Percentiles rank a stretch among this genome's conserved stretches.
phyloP scores from a whole-genome alignment of 805 yeast genomes.

The Nakazawaea ernobii region DNA sequence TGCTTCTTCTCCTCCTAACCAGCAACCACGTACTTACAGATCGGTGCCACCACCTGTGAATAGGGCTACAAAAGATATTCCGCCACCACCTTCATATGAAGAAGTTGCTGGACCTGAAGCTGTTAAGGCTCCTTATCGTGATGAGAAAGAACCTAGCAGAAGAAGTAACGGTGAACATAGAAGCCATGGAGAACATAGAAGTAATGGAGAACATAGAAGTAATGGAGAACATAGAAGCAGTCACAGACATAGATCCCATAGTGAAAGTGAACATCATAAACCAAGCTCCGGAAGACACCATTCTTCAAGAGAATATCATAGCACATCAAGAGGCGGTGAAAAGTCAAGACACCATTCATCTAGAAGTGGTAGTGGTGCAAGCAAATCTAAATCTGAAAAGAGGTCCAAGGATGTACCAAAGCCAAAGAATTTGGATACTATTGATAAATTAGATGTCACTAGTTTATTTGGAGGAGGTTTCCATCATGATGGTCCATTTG shows the following conservation, averaged over 20 bases:
- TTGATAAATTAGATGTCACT: constrained; percentile 93
- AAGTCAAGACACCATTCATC: constrained; percentile 24
- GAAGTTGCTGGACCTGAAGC: constrained; percentile 55
- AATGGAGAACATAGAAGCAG: constrained; percentile 10
- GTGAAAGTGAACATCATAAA: constrained; percentile 11
- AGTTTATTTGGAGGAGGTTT: constrained; percentile 90
- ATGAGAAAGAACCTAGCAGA: constrained; percentile 37
- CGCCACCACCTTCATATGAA: constrained; percentile 61
- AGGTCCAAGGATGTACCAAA: constrained; percentile 40
- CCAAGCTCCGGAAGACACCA: constrained; percentile 9
- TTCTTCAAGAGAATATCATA: constrained; percentile 13
- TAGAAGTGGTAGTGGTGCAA: constrained; percentile 14
- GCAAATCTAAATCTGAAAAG: constrained; percentile 15
- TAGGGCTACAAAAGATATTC: constrained; percentile 19
- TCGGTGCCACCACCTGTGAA: constrained; percentile 9
- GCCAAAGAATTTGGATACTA: constrained; percentile 81
- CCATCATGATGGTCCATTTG: constrained; percentile 98
- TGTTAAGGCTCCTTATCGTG: constrained; percentile 41
- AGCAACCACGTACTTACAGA: constrained; percentile 15
- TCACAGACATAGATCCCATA: constrained; percentile 16
- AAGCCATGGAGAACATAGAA: constrained; percentile 9
- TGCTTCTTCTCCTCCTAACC: constrained; percentile 30
- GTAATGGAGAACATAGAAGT: constrained; percentile 13
- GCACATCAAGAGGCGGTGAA: constrained; percentile 14
- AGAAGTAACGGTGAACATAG: constrained; percentile 16